Percentiles rank a stretch among this genome's conserved stretches.
These are phyloP conservation scores for Mrakia gelida DNA, from an alignment of 768 basidiomycete genomes.

Conservation along the genomic window DNA sequence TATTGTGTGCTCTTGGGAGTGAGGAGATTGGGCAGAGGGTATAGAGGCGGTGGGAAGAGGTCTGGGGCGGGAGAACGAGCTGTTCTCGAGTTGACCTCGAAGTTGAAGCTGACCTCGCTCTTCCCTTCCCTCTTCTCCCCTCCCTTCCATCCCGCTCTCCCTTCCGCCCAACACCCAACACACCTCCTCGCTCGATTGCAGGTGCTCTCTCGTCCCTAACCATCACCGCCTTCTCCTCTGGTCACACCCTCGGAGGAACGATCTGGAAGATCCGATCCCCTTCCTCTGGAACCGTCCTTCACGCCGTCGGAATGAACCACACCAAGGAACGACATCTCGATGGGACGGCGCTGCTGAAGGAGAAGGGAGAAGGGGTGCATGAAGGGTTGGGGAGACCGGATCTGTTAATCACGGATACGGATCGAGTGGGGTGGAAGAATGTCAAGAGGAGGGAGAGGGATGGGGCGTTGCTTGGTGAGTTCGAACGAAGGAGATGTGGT, in stretches of 20 bases:
- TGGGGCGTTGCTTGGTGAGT: slow-evolving; percentile 69
- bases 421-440: slow-evolving; percentile 72
- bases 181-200: slow-evolving; percentile 39
- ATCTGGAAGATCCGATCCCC: slow-evolving; percentile 99
- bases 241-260: slow-evolving; percentile 91
- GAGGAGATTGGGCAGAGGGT: slow-evolving; percentile 4
- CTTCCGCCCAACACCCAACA: neutral
- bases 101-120: slow-evolving; percentile 21
- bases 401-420: slow-evolving; percentile 87
- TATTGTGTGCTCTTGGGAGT: neutral
- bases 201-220: slow-evolving; percentile 89
- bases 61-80: neutral
- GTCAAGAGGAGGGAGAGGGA: slow-evolving; percentile 87
- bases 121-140: slow-evolving; percentile 36
- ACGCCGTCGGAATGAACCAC: slow-evolving; percentile 93
- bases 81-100: neutral
- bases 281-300: slow-evolving; percentile 88
- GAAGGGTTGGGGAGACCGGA: slow-evolving; percentile 86
- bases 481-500: neutral
- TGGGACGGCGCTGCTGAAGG: slow-evolving; percentile 73
- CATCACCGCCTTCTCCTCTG: slow-evolving; percentile 90
- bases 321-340: slow-evolving; percentile 93
- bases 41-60: neutral
- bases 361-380: slow-evolving; percentile 63
- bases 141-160: slow-evolving; percentile 30